phyloP scores from a whole-genome alignment of 768 basidiomycete genomes.

The Pleurotus ostreatus region DNA sequence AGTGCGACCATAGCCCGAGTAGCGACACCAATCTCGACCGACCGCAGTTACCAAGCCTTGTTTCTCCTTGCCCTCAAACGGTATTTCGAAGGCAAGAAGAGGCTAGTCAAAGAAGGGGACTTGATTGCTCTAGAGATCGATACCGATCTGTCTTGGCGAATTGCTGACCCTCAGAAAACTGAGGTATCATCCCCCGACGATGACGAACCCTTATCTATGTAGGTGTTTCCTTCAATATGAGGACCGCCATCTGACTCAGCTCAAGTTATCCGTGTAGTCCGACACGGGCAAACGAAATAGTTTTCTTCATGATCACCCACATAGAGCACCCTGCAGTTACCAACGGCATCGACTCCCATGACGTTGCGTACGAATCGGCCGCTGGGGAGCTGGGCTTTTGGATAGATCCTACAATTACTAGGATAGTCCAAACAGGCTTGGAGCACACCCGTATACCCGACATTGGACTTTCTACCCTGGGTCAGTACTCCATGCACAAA shows the following conservation, averaged over 20 bases:
- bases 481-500: slow-evolving; percentile 29
- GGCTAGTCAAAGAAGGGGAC: slow-evolving; percentile 71
- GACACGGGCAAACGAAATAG: slow-evolving; percentile 39
- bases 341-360: slow-evolving; percentile 25
- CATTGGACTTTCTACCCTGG: slow-evolving; percentile 40
- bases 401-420: slow-evolving; percentile 70
- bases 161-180: slow-evolving; percentile 9
- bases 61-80: slow-evolving; percentile 58
- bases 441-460: slow-evolving; percentile 64
- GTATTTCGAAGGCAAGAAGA: slow-evolving; percentile 52
- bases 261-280: slow-evolving; percentile 15
- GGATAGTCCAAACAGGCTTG: slow-evolving; percentile 75
- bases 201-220: too few species aligned
- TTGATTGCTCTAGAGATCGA: slow-evolving; percentile 64
- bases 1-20: slow-evolving; percentile 77
- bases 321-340: slow-evolving; percentile 61
- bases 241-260: too few species aligned
- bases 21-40: slow-evolving; percentile 66
- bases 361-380: slow-evolving; percentile 51
- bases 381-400: slow-evolving; percentile 80
- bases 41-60: slow-evolving; percentile 57
- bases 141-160: slow-evolving; percentile 34
- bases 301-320: slow-evolving; percentile 78
- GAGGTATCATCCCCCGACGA: too few species aligned
- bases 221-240: too few species aligned